phyloP scores from a whole-genome alignment of 2,329 filamentous ascomycete genomes.

The Pseudocercospora cruenta region DNA sequence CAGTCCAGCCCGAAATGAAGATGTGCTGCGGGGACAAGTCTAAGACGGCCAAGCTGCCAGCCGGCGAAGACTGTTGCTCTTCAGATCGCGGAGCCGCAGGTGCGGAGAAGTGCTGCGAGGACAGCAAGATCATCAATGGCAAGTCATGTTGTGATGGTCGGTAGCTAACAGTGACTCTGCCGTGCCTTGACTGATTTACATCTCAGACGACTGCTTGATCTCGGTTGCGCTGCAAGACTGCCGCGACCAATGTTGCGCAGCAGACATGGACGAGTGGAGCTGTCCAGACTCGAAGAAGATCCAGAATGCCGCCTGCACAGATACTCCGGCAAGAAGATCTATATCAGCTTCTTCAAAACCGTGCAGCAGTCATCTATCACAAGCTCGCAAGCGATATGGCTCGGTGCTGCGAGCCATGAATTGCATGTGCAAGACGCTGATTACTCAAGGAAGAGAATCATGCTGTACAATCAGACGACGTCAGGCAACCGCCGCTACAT shows the following conservation, averaged over 20 bases:
- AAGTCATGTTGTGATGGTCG: not conserved
- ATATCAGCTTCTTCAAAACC: not conserved
- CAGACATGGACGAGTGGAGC: too few relatives aligned
- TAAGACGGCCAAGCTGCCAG: too few relatives aligned
- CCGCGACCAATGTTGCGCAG: not conserved
- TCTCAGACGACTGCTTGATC: not conserved
- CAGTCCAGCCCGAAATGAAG: too few relatives aligned
- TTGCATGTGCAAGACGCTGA: not conserved
- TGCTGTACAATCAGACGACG: not conserved
- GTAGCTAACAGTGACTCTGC: not conserved
- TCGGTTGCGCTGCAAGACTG: not conserved
- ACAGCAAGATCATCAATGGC: constrained; percentile 51
- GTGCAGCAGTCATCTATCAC: not conserved
- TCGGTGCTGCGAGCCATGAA: not conserved
- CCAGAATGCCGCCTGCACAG: too few relatives aligned
- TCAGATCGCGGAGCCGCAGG: not conserved
- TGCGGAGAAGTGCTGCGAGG: constrained; percentile 52
- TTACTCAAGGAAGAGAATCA: not conserved
- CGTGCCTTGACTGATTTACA: not conserved
- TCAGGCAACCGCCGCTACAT: not conserved
- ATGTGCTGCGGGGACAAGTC: too few relatives aligned
- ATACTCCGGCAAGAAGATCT: too few relatives aligned
- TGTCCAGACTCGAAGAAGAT: too few relatives aligned
- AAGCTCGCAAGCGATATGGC: not conserved
- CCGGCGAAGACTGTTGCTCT: not conserved